Evolutionary conservation across 805 yeast species (phyloP).

Genomic region (Deakozyma indianensis): DNA sequence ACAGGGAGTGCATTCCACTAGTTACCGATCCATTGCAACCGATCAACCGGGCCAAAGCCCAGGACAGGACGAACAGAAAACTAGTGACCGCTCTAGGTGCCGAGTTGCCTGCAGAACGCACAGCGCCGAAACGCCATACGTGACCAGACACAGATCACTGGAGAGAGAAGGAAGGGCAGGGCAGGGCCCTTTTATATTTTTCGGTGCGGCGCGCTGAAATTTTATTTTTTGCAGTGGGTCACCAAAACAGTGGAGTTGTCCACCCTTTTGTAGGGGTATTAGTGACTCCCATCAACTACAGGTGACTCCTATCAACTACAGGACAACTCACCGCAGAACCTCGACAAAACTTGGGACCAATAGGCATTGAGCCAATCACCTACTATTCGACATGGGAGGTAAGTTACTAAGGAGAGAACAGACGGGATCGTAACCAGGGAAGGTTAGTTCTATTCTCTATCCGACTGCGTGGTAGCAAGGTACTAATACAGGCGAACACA

Average conservation of each 20-base stretch:
- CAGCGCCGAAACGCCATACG: not conserved
- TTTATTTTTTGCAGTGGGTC: no score
- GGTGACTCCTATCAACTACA: not conserved
- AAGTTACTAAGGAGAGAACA: no score
- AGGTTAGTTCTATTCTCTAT: no score
- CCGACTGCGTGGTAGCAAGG: no score
- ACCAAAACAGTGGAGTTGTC: no score
- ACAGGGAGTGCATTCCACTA: not conserved
- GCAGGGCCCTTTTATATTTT: not conserved
- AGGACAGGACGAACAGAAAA: not conserved
- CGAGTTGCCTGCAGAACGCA: not conserved
- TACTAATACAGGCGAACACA: no score
- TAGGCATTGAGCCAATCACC: not conserved
- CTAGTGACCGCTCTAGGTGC: slow-evolving; percentile 1
- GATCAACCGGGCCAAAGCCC: not conserved
- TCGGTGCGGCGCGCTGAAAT: not conserved
- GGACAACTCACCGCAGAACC: not conserved
- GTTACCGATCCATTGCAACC: not conserved
- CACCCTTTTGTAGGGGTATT: not conserved
- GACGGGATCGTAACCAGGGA: no score
- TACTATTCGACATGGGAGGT: not conserved
- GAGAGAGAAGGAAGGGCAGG: not conserved
- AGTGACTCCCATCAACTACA: not conserved
- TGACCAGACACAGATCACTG: not conserved
- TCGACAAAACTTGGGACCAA: not conserved